phyloP scores from a whole-genome alignment of 192 early-diverging fungal genomes.

The Physocladia obscura region DNA sequence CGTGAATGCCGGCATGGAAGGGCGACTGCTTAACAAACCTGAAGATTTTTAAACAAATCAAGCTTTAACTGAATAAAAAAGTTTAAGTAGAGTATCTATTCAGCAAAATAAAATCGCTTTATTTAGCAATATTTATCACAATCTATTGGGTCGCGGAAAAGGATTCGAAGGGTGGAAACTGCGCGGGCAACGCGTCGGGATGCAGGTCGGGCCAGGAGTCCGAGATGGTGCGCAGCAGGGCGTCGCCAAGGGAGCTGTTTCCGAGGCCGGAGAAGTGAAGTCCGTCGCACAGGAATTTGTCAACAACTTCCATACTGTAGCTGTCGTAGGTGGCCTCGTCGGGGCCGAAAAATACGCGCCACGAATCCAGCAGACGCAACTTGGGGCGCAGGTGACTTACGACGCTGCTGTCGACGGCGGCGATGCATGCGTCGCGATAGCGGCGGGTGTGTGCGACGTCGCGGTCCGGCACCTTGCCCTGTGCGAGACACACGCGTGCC shows the following conservation, averaged over 20 bases:
- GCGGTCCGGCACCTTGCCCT: slow-evolving; percentile 33
- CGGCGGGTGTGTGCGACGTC: slow-evolving; percentile 6
- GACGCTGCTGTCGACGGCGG: slow-evolving; percentile 3
- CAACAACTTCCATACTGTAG: slow-evolving; percentile 20
- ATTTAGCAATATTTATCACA: too few species aligned
- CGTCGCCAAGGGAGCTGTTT: slow-evolving; percentile 29
- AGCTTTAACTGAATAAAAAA: too few species aligned
- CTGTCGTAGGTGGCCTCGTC: background rate
- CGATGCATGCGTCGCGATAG: slow-evolving; percentile 36
- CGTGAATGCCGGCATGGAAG: slow-evolving; percentile 63
- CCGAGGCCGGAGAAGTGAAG: slow-evolving; percentile 33
- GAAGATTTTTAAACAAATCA: slow-evolving; percentile 30
- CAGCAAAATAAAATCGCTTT: too few species aligned
- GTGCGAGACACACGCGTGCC: slow-evolving; percentile 8
- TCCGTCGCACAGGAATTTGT: slow-evolving; percentile 31
- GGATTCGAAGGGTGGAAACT: too few species aligned
- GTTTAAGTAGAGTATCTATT: background rate
- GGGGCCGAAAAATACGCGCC: slow-evolving; percentile 26
- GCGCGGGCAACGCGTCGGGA: background rate
- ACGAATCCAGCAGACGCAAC: slow-evolving; percentile 33
- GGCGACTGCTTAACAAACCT: slow-evolving; percentile 41
- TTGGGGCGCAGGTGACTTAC: too few species aligned
- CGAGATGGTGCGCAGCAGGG: slow-evolving; percentile 37
- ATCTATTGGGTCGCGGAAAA: too few species aligned
- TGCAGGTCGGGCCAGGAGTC: slow-evolving; percentile 43